Evolutionary conservation across 2,329 filamentous ascomycete species (phyloP).

Genomic region (Mycogone perniciosa): DNA sequence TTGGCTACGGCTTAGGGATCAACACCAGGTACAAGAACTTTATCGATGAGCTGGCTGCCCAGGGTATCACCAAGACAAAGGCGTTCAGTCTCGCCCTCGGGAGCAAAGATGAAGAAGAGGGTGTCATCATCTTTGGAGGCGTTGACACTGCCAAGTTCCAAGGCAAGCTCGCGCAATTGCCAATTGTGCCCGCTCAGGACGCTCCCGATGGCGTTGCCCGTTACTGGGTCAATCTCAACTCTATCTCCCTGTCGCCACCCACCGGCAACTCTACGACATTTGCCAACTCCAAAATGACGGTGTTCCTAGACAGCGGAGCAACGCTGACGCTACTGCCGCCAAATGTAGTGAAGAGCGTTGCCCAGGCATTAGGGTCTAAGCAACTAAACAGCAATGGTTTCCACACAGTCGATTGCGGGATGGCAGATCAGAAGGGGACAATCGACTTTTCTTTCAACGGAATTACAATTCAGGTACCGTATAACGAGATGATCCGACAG

Average conservation of each 20-base stretch:
- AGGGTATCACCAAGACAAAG: constrained; percentile 51
- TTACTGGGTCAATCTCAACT: constrained; percentile 47
- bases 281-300: constrained; percentile 38
- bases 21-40: constrained; percentile 46
- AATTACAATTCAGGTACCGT: constrained; percentile 43
- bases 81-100: constrained; percentile 63
- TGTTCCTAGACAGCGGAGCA: constrained; percentile 65
- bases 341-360: constrained; percentile 43
- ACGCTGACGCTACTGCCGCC: constrained; percentile 62
- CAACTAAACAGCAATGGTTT: constrained; percentile 36
- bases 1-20: constrained; percentile 56
- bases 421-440: constrained; percentile 34
- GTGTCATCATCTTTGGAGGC: constrained; percentile 63
- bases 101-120: constrained; percentile 51
- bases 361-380: constrained; percentile 41
- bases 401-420: constrained; percentile 40
- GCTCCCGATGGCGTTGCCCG: constrained; percentile 49
- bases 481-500: constrained; percentile 39
- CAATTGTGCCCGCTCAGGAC: constrained; percentile 50
- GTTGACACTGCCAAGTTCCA: constrained; percentile 59
- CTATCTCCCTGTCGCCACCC: constrained; percentile 36
- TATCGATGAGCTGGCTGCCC: constrained; percentile 42
- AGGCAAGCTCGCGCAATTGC: constrained; percentile 53
- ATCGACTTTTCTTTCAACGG: constrained; percentile 45
- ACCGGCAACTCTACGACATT: constrained; percentile 23